These are phyloP conservation scores for Phytophthora fragariae DNA, from an alignment of 352 stramenopile genomes.

Conservation along the genomic window DNA sequence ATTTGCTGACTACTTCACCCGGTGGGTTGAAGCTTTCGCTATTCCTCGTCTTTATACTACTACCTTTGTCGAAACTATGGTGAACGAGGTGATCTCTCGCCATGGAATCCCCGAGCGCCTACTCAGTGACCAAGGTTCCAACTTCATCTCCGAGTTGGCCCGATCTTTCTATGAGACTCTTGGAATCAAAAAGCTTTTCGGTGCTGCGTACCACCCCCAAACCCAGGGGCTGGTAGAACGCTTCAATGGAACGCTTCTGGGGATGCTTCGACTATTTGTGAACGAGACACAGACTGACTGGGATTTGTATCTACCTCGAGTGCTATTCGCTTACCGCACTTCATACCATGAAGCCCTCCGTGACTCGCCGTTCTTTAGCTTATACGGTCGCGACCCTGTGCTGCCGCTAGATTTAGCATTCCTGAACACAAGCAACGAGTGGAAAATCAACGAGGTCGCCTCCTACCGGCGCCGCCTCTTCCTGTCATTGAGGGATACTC, in stretches of 20 bases:
- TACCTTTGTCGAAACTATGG: not conserved
- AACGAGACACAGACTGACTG: slow-evolving; percentile 11
- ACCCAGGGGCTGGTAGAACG: slow-evolving; percentile 10
- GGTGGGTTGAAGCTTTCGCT: slow-evolving; percentile 10
- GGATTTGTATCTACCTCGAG: slow-evolving; percentile 1
- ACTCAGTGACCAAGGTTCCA: slow-evolving; percentile 6
- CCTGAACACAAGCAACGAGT: not conserved
- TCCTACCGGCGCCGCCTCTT: not conserved
- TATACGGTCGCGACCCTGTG: slow-evolving; percentile 1
- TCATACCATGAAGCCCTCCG: slow-evolving; percentile 9
- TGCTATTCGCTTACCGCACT: slow-evolving; percentile 12
- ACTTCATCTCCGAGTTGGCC: slow-evolving; percentile 11
- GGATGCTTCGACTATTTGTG: slow-evolving; percentile 12
- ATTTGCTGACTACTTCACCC: not conserved
- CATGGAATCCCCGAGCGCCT: slow-evolving; percentile 2
- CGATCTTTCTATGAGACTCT: slow-evolving; percentile 10
- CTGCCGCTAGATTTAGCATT: slow-evolving; percentile 3
- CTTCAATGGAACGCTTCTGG: slow-evolving; percentile 11
- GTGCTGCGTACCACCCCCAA: slow-evolving; percentile 3
- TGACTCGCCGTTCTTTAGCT: slow-evolving; percentile 7
- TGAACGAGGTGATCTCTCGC: not conserved
- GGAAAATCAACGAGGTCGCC: slow-evolving; percentile 2
- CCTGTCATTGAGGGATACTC: not conserved
- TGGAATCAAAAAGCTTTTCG: slow-evolving; percentile 11
- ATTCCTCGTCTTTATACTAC: not conserved